Conservation (phyloP, 495 filamentous ascomycete species). For the Rhizodiscina lignyota region DNA sequence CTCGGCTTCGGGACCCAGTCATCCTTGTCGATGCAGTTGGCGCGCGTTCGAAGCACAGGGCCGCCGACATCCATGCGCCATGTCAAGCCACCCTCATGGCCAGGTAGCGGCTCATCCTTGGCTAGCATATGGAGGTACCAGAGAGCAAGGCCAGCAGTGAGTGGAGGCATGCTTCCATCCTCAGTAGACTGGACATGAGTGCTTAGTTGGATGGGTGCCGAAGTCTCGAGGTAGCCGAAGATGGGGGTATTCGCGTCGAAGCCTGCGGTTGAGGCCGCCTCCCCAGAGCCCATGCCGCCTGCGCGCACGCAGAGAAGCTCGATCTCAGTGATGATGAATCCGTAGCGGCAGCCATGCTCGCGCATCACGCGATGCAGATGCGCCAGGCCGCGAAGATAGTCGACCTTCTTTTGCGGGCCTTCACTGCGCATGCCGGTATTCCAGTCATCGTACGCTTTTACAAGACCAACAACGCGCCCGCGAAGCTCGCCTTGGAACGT, state of each 20-base stretch:
- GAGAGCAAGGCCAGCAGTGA: constrained; percentile 49
- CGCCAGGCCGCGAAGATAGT: constrained; percentile 69
- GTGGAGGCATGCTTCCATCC: constrained; percentile 20
- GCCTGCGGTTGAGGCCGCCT: constrained; percentile 41
- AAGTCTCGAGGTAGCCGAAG: constrained; percentile 72
- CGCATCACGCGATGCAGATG: constrained; percentile 82
- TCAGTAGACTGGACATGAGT: constrained; percentile 17
- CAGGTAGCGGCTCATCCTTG: constrained; percentile 48
- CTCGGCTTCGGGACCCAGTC: constrained; percentile 78
- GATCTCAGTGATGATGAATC: constrained; percentile 89
- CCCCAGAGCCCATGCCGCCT: constrained; percentile 6
- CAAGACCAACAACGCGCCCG: constrained; percentile 70
- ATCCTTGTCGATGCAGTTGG: constrained; percentile 54
- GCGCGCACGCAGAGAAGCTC: constrained; percentile 73
- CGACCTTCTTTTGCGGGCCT: constrained; percentile 57
- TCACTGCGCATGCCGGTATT: constrained; percentile 86
- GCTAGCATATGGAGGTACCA: constrained; percentile 79
- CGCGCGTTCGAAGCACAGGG: constrained; percentile 56
- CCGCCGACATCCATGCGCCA: constrained; percentile 70
- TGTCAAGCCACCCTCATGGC: constrained; percentile 44
- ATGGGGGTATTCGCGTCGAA: constrained; percentile 32
- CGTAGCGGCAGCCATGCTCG: constrained; percentile 80
- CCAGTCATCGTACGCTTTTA: constrained; percentile 81
- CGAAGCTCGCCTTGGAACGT: constrained; percentile 57
- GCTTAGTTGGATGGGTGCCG: constrained; percentile 38